These are phyloP conservation scores for Leccinum disarticulatum DNA, from an alignment of 768 basidiomycete species.

Conservation along the genomic window DNA sequence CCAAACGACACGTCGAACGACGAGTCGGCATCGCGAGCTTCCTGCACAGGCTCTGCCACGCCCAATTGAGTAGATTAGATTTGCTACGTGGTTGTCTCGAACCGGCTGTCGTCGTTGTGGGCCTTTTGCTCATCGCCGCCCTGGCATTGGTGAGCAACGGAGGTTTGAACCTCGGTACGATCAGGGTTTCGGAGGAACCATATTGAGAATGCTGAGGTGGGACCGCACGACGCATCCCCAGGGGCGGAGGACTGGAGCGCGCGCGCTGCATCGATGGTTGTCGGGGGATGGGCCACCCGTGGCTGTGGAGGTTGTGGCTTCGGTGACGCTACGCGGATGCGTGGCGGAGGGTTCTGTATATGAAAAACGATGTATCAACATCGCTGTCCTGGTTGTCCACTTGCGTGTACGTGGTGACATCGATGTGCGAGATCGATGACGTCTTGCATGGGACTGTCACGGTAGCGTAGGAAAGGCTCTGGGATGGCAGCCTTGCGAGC, in stretches of 20 bases:
- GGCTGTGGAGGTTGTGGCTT: slow-evolving; percentile 6
- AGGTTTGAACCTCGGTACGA: slow-evolving; percentile 30
- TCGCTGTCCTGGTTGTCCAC: slow-evolving; percentile 18
- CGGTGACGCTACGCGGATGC: background rate
- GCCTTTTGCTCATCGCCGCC: background rate
- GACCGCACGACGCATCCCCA: slow-evolving; percentile 30
- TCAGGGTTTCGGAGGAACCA: slow-evolving; percentile 10
- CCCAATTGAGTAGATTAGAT: background rate
- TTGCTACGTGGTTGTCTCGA: background rate
- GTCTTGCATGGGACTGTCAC: slow-evolving; percentile 17
- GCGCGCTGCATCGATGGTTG: slow-evolving; percentile 14
- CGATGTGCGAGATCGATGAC: slow-evolving; percentile 18
- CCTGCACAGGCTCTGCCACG: background rate
- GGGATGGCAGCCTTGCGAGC: background rate
- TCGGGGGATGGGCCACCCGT: background rate
- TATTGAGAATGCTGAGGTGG: slow-evolving; percentile 23
- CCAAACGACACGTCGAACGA: slow-evolving; percentile 35
- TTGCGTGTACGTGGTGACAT: slow-evolving; percentile 14
- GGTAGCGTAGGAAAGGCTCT: background rate
- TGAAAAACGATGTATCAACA: slow-evolving; percentile 15
- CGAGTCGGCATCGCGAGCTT: slow-evolving; percentile 25
- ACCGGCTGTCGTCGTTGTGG: background rate
- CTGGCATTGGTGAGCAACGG: slow-evolving; percentile 19
- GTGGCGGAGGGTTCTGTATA: background rate
- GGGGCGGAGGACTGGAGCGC: slow-evolving; percentile 22